Evolutionary conservation across 1,139 yeast species (phyloP), one percentile per base, ranked within the genome.

Genomic region (Komagataea norvegica): DNA sequence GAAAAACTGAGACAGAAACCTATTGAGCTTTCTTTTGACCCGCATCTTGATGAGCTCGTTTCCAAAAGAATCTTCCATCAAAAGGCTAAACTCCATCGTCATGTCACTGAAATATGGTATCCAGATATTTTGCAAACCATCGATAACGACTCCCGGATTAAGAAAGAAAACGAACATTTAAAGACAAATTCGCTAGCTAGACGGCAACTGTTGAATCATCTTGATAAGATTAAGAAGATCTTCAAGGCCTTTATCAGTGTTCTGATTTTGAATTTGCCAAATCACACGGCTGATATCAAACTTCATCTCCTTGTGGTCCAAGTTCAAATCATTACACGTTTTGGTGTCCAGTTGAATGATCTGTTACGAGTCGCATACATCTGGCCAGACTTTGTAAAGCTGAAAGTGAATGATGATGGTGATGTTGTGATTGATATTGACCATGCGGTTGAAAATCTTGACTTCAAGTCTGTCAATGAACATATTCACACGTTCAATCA

Each of bases 61-160:
- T 82, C 81, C 1, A 66, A 70, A 42, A 70, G 74, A 18, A 75
- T 76, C 34, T 68, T 78, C 45, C 60, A 73, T 30, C 77, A 77
- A 51, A 61, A 81, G 35, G 66, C 77, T 37, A 74, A 74, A 45
- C 65, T 75, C 8, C 82, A 77, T 52, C 74, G 73, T 45, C 82
- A 77, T 45, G 84, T 77, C 29, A 73, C 79, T 9, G 62, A 62
- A 22, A 64, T 59, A 38, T 77, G 82, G 82, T 78, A 78, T 49
- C 79, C 82, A 1, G 70, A 68, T 8, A 56, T 73, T 3, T 62
- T 49, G 8, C 25, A 37, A 9, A 20, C 33, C 2, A 29, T 49
- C 2, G 50, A 44, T 23, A 24, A 30, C 7, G 34, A 36, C 9
- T 23, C 35, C 13, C 14, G 11, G n/a, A 8, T 24, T 7, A 31